Base-by-base conservation (phyloP, 305 asterid species). In the Petunia hybrid region DNA sequence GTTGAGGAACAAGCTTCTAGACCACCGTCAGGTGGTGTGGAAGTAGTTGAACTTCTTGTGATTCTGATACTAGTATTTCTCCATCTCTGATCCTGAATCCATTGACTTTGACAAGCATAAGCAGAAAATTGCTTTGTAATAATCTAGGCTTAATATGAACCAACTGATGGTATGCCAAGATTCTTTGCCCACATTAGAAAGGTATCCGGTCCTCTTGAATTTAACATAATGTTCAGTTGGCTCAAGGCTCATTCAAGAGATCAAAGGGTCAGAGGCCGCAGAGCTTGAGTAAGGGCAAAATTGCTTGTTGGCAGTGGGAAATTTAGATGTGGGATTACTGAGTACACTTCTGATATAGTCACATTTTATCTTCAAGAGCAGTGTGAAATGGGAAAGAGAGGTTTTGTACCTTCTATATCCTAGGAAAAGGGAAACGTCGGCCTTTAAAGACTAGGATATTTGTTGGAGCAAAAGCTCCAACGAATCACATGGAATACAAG, bases 261-360 rank as follows among this genome's bases (percentile, higher is more conserved):
- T 80, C 36, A 81, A n/a, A 22, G 31, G 31, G 31, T 22, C 31
- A 14, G 76, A 40, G 88, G 53, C 39, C 31, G 31, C 31, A 63
- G 36, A 68, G 16, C 56, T 68, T 94, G 98, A 97, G 87, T 80
- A 46, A 39, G 77, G 3, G 79, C 71, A 64, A 88, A 63, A 67
- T 84, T 92, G 62, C 98, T 97, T 14, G 90, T 86, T 84, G 91
- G 92, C 38, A 91, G 98, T 85, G 98, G 98, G 83, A 87, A 85
- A 81, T 94, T 87, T 83, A 85, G 77, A 84, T 84, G 80, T 41
- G 95, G 97, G 13, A 22, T 36, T 3, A 10, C 82, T 68, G 89
- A 83, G 16, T 60, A 13, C 78, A 82, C 86, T 57, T 63, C 82
- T 6, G 45, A 51, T 43, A 85, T 63, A n/a, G 43, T 80, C 31